A percentile compares a stretch with the other conserved stretches of the same genome.
Conservation (phyloP, 352 stramenopile genomes). For the Aphanomyces euteiches region DNA sequence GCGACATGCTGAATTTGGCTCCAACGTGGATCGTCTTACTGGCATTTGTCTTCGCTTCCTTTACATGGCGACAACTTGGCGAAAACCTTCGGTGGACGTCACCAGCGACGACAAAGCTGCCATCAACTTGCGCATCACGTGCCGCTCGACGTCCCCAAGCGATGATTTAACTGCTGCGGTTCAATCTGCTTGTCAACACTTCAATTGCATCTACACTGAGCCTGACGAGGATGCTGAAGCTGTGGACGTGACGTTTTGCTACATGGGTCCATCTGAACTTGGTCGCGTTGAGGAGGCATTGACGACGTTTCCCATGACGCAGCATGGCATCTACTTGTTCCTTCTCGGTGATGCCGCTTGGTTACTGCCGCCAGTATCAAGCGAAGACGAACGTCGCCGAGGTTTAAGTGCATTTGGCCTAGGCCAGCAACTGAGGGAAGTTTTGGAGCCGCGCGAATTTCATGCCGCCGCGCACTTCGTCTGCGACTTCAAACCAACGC, state of each 20-base stretch:
- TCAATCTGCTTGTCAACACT: constrained; percentile 5
- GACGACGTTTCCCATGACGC: neutral
- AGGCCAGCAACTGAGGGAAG: constrained; percentile 57
- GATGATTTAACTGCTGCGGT: neutral
- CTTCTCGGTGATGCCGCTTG: constrained; percentile 69
- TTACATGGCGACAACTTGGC: constrained; percentile 39
- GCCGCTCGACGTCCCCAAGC: constrained; percentile 6
- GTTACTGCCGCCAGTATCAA: constrained; percentile 42
- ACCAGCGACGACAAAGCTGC: neutral
- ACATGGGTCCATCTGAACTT: constrained; percentile 39
- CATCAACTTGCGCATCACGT: constrained; percentile 1
- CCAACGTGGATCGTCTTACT: constrained; percentile 45
- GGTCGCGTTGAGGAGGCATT: constrained; percentile 34
- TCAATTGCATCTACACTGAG: neutral
- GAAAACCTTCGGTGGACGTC: neutral
- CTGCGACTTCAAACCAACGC: constrained; percentile 59
- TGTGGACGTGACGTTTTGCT: constrained; percentile 17
- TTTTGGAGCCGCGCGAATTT: constrained; percentile 46
- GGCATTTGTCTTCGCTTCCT: constrained; percentile 65
- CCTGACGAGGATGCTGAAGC: neutral
- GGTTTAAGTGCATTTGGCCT: constrained; percentile 78
- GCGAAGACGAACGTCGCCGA: constrained; percentile 52
- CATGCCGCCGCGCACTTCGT: constrained; percentile 59
- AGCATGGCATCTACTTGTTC: constrained; percentile 39
- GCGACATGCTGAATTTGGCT: constrained; percentile 58